phyloP scores from a whole-genome alignment of 2,329 filamentous ascomycete species.

The Fusarium nelsonii region DNA sequence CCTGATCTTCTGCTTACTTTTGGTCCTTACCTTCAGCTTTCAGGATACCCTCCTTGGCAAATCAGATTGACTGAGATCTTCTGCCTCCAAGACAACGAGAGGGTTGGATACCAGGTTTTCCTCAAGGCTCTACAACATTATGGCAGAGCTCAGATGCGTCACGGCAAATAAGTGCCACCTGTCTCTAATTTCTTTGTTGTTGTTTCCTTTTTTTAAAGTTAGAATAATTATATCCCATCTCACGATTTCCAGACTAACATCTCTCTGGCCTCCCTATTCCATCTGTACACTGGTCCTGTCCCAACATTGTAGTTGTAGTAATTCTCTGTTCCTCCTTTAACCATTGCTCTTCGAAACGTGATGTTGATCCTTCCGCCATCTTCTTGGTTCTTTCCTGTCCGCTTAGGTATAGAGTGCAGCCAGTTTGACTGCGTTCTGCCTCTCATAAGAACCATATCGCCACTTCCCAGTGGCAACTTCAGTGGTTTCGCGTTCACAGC shows the following conservation, averaged over 20 bases:
- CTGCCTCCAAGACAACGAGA: slow-evolving; percentile 78
- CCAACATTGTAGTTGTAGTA: slow-evolving; percentile 89
- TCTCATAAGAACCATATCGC: slow-evolving; percentile 85
- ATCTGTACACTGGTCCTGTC: slow-evolving; percentile 73
- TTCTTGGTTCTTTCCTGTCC: slow-evolving; percentile 71
- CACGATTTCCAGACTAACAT: slow-evolving; percentile 58
- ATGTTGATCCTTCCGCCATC: slow-evolving; percentile 80
- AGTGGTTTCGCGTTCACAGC: slow-evolving; percentile 53
- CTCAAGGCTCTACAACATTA: slow-evolving; percentile 85
- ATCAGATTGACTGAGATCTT: slow-evolving; percentile 95
- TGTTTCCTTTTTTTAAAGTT: background rate
- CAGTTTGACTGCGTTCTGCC: slow-evolving; percentile 80
- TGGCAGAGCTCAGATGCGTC: slow-evolving; percentile 88
- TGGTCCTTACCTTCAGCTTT: slow-evolving; percentile 82
- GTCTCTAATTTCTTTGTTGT: slow-evolving; percentile 10
- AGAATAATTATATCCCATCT: slow-evolving; percentile 38
- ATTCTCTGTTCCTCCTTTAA: slow-evolving; percentile 80
- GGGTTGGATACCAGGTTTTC: slow-evolving; percentile 95
- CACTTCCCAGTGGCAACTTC: slow-evolving; percentile 69
- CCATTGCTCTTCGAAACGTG: slow-evolving; percentile 78
- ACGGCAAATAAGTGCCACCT: slow-evolving; percentile 68
- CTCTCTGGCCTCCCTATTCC: slow-evolving; percentile 69
- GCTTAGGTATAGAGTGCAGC: slow-evolving; percentile 83
- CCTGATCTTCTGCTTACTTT: slow-evolving; percentile 93
- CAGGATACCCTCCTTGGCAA: slow-evolving; percentile 97